Base-by-base conservation (phyloP, 176 grass and related monocot species). In the Carex myosuroides region DNA sequence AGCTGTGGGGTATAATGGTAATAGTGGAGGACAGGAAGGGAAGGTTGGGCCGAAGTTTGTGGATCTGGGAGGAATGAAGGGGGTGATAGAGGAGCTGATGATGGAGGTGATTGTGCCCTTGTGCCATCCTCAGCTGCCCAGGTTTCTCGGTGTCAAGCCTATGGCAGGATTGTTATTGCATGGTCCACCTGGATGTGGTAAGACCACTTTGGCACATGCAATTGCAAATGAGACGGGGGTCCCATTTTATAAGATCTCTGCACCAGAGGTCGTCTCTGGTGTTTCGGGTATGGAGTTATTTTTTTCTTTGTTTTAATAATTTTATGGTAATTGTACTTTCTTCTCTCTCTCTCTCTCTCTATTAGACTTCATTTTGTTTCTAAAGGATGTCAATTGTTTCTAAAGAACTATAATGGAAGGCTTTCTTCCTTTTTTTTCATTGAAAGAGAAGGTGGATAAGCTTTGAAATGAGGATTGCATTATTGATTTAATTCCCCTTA, bases 241-340 rank as follows among this genome's bases (percentile, higher is more conserved):
- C 21, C 96, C 93, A 0, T 99, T 99, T 70, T 99, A 99, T 73
- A 99, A 99, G 88, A 99, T 99, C 9, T 95, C 91, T 0, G 93
- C 96, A 0, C 88, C 96, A 0, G 96, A 98, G 76, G 83, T 98
- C 0, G 91, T 98, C 0, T 98, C 96, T 8, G 93, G 96, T 0
- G 96, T 95, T 7, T 95, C 96, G 29, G 96, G 93, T 98, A 87
- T 59, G 54, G 2, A 14, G 9, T 41, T 83, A 3, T 76, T 46
- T 37, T 78, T 56, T 14, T 12, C 3, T 17, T 17, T 4, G 5
- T 48, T 50, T 79, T 58, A 13, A 58, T 39, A 65, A 62, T 63
- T 41, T 46, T 62, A 50, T 81, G 57, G 32, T 59, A 3, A 63
- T 21, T 81, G 12, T 53, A 20, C 60, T 62, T 21, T 62, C 20